phyloP scores from a whole-genome alignment of 2,329 filamentous ascomycete species.

The Aurifilum marmelostoma region DNA sequence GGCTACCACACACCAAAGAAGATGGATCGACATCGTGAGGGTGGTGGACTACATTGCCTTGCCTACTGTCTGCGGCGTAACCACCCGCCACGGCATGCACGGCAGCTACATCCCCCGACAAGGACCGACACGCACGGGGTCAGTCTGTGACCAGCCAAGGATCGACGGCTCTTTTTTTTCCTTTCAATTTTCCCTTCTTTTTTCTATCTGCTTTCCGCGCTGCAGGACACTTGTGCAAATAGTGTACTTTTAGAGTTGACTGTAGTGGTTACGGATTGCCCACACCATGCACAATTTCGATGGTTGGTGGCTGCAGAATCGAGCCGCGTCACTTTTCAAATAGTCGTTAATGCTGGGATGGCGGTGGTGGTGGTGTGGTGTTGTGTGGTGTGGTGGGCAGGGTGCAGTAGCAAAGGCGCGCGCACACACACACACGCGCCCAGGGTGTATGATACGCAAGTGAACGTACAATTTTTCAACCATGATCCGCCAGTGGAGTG shows the following conservation, averaged over 20 bases:
- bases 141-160: neutral
- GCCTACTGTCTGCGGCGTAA: neutral
- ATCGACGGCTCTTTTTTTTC: neutral
- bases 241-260: neutral
- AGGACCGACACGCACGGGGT: neutral
- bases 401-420: neutral
- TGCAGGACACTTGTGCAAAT: conserved; percentile 8
- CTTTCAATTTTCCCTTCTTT: too few species aligned
- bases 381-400: neutral
- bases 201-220: neutral
- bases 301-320: neutral
- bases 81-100: neutral
- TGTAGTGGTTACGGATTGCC: too few species aligned
- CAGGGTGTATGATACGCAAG: neutral
- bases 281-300: conserved; percentile 1
- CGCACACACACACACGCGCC: neutral
- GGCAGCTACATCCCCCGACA: neutral
- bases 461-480: too few species aligned
- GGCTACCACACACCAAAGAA: neutral
- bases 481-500: too few species aligned
- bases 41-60: neutral
- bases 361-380: neutral
- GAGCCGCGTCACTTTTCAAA: conserved; percentile 11
- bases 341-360: conserved; percentile 4
- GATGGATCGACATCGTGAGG: neutral